Evolutionary conservation across 2,329 filamentous ascomycete species (phyloP).

Genomic region (Ophiognomonia clavigignenti-juglandacearum): DNA sequence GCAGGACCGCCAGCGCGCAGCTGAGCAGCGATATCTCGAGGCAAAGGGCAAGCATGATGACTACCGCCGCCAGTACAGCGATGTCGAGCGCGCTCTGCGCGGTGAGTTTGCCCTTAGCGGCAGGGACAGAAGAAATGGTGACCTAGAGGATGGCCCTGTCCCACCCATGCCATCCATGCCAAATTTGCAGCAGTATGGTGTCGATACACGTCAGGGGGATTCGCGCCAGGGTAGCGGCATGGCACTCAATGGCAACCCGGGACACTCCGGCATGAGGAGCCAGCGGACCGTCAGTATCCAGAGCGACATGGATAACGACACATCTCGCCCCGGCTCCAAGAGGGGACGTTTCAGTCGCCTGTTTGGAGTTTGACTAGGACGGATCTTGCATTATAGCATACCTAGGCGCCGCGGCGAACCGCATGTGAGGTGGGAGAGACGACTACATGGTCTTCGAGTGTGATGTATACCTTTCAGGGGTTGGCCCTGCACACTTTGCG

Average conservation of each 20-base stretch:
- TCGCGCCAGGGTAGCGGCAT: neutral
- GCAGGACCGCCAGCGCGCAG: constrained; percentile 34
- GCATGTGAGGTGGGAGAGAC: neutral
- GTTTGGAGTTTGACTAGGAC: constrained; percentile 9
- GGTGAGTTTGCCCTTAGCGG: constrained; percentile 26
- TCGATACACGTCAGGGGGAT: neutral
- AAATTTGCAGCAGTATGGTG: constrained; percentile 1
- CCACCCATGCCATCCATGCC: constrained; percentile 12
- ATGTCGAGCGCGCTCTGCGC: constrained; percentile 37
- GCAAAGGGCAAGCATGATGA: constrained; percentile 40
- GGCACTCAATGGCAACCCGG: neutral
- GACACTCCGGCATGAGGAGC: constrained; percentile 15
- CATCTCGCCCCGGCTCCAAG: constrained; percentile 5
- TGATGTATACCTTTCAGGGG: too few relatives aligned
- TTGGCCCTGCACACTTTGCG: too few relatives aligned
- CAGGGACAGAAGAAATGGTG: neutral
- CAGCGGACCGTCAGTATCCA: constrained; percentile 12
- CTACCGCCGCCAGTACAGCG: constrained; percentile 35
- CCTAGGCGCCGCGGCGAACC: neutral
- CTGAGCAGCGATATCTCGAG: constrained; percentile 36
- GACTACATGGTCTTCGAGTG: neutral
- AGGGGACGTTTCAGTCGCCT: constrained; percentile 13
- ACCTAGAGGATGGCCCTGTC: neutral
- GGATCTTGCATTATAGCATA: neutral
- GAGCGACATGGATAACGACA: constrained; percentile 2